Percentiles rank a stretch among this genome's conserved stretches.
phyloP scores from a whole-genome alignment of 225 moss, liverwort and hornwort genomes.

The Thuidium tamariscinum region DNA sequence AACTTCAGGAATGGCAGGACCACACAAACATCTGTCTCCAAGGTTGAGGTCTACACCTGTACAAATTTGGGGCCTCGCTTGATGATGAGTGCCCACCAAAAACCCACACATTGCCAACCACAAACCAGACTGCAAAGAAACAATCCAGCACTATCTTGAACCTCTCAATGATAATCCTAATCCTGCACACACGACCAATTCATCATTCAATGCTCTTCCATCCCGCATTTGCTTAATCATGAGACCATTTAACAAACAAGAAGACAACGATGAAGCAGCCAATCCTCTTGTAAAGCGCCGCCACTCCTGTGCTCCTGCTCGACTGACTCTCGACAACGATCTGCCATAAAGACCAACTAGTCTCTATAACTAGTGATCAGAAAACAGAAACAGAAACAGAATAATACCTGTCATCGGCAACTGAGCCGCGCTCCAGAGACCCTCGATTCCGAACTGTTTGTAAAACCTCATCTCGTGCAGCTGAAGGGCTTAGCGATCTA shows the following conservation, averaged over 20 bases:
- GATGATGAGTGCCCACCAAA: slow-evolving; percentile 42
- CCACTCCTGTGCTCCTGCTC: not conserved
- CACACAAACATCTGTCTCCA: not conserved
- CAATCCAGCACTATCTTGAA: slow-evolving; percentile 45
- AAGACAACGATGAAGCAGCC: not conserved
- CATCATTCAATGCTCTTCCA: not conserved
- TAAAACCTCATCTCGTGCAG: slow-evolving; percentile 8
- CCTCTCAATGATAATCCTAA: slow-evolving; percentile 24
- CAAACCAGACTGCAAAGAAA: slow-evolving; percentile 50
- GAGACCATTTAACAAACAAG: not conserved
- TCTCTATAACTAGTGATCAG: not conserved
- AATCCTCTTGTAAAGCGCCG: not conserved
- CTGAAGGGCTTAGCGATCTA: slow-evolving; percentile 7
- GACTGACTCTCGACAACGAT: not conserved
- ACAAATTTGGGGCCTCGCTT: slow-evolving; percentile 40
- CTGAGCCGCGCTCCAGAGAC: slow-evolving; percentile 2
- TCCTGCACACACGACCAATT: slow-evolving; percentile 12
- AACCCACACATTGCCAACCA: slow-evolving; percentile 49
- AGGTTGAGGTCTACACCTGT: slow-evolving; percentile 14
- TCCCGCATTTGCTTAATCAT: not conserved
- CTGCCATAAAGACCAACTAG: not conserved
- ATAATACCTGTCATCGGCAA: slow-evolving; percentile 18
- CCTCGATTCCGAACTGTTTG: slow-evolving; percentile 9
- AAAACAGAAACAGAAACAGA: not conserved
- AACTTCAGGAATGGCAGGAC: not conserved